Evolutionary conservation across 441 rosid species (phyloP).

Genomic region (Adansonia madagascariensis): DNA sequence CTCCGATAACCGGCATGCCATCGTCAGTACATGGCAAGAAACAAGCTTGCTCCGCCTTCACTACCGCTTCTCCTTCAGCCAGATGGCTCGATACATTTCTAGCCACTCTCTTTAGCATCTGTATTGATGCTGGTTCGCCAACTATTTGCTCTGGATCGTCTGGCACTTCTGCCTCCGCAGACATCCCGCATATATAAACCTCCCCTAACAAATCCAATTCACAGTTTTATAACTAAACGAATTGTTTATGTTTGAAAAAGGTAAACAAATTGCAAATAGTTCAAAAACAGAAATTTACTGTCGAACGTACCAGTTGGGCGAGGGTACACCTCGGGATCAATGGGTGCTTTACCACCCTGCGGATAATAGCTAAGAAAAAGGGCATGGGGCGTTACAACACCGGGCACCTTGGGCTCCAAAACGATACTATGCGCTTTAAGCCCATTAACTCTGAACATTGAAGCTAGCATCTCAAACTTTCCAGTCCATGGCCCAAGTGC

Average conservation of each 20-base stretch:
- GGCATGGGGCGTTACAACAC: conserved; percentile 66
- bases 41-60: conserved; percentile 84
- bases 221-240: not conserved
- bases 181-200: conserved; percentile 80
- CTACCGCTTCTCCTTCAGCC: conserved; percentile 50
- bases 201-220: conserved; percentile 43
- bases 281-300: not conserved
- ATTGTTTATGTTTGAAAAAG: not conserved
- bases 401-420: conserved; percentile 64
- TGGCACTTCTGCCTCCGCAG: conserved; percentile 65
- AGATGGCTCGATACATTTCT: conserved; percentile 67
- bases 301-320: conserved; percentile 66
- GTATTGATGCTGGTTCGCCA: conserved; percentile 61
- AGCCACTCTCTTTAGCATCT: conserved; percentile 69
- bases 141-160: conserved; percentile 68
- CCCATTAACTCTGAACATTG: conserved; percentile 68
- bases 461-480: conserved; percentile 58
- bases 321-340: conserved; percentile 85
- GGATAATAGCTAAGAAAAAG: conserved; percentile 58
- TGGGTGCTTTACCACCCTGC: conserved; percentile 49
- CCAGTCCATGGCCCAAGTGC: conserved; percentile 84
- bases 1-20: conserved; percentile 67
- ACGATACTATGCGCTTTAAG: conserved; percentile 74
- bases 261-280: not conserved
- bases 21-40: conserved; percentile 81